Evolutionary conservation across 257 asterid species (phyloP).

Genomic region (Solanum microdontum): DNA sequence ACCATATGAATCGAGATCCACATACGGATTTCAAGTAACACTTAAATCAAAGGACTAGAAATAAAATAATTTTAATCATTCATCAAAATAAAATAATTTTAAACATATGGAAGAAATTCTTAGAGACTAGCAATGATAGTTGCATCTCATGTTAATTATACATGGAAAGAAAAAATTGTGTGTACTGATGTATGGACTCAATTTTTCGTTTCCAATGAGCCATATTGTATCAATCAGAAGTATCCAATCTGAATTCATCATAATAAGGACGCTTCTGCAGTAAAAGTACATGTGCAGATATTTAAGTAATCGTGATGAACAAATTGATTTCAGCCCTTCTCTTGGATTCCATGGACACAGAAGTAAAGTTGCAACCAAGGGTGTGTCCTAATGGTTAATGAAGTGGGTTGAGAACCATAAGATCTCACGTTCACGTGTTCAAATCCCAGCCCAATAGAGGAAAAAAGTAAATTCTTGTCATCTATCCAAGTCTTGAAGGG

Average conservation of each 20-base stretch:
- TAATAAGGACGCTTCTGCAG: background rate
- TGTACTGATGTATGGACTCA: background rate
- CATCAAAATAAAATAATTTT: background rate
- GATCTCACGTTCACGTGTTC: background rate
- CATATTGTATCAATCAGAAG: background rate
- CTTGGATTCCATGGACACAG: background rate
- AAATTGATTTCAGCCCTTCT: background rate
- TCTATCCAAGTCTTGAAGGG: background rate
- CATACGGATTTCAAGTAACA: background rate
- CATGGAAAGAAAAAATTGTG: background rate
- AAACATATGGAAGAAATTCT: background rate
- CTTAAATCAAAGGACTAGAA: background rate
- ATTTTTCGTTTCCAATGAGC: background rate
- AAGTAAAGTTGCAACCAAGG: background rate
- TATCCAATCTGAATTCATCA: background rate
- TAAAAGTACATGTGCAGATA: background rate
- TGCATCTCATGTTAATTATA: background rate
- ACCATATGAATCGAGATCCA: background rate
- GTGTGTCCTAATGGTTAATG: background rate
- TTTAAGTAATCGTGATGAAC: background rate
- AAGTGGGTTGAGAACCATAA: background rate
- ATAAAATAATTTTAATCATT: background rate
- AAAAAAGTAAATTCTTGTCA: background rate
- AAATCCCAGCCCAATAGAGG: background rate
- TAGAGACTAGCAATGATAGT: background rate